Base-by-base conservation (phyloP, 2,329 filamentous ascomycete species). In the Microdochium paspali region DNA sequence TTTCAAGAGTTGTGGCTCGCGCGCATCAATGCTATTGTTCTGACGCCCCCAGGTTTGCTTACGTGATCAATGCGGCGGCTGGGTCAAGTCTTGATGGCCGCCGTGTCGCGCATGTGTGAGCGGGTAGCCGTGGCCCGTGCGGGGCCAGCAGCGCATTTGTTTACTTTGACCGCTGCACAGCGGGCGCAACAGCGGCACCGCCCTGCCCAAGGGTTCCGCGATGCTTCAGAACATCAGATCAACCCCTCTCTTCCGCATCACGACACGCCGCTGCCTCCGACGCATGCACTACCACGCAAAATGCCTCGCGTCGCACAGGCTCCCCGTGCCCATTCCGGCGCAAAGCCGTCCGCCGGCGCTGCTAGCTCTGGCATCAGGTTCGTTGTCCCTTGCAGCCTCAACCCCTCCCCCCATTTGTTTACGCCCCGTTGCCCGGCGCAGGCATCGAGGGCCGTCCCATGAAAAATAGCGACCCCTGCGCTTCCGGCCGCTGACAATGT, bases 261-360 rank as follows among this genome's bases (percentile, higher is more conserved):
- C 50, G 32, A 47, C 49, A 44, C 26, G 49, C 54, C 53, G 53
- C 46, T 47, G 56, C 49, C 50, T 52, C 42, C 31, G 52, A n/a
- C 51, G 48, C 47, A 50, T 40, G 46, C 45, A 44, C 25, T 18
- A 3, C 12, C 25, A 47, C n/a, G 50, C 51, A 71, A 58, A 49
- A 81, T 81, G 77, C 73, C 77, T 69, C 76, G 77, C 58, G 76
- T 80, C 54, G 72, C 76, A 49, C 75, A 80, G 58, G 68, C 64
- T 28, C 71, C 75, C 53, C 76, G 77, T 54, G 63, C 71, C 46
- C 72, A 69, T 56, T 69, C 62, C 56, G 66, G 60, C 47, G 67
- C 64, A 58, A 71, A 71, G 61, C 66, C 68, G 35, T 67, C 69
- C 18, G 73, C 74, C 28, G 71, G 69, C 48, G 70, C 73, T 18